Evolutionary conservation across 1,284 basidiomycete species (phyloP).

Genomic region (Irpex sp.): DNA sequence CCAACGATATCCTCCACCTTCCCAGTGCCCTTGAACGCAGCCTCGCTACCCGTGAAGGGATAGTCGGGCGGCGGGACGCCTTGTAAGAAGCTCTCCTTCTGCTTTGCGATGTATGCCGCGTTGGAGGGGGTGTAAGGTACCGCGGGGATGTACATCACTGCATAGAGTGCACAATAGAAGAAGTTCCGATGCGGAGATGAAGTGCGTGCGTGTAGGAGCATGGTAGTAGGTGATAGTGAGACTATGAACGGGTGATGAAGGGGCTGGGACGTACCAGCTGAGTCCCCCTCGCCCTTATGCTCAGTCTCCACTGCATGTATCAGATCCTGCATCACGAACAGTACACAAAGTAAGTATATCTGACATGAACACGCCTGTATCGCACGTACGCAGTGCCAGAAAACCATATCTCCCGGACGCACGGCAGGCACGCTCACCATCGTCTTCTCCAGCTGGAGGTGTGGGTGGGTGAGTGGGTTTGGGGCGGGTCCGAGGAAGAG

Average conservation of each 20-base stretch:
- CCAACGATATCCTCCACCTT: slow-evolving; percentile 4
- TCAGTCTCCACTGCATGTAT: slow-evolving; percentile 77
- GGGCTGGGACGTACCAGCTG: slow-evolving; percentile 46
- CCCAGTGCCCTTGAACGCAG: slow-evolving; percentile 7
- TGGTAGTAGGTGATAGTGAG: too few relatives aligned
- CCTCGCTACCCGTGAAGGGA: slow-evolving; percentile 9
- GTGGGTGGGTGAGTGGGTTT: slow-evolving; percentile 53
- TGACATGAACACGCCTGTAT: not conserved
- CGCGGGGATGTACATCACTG: slow-evolving; percentile 14
- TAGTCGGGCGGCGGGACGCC: slow-evolving; percentile 11
- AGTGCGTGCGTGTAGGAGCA: too few relatives aligned
- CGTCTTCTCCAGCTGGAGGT: slow-evolving; percentile 64
- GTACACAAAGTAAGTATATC: not conserved
- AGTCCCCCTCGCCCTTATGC: slow-evolving; percentile 68
- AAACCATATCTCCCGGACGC: slow-evolving; percentile 78
- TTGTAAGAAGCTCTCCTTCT: slow-evolving; percentile 8
- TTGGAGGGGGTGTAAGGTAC: slow-evolving; percentile 10
- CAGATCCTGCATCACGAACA: slow-evolving; percentile 44
- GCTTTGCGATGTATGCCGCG: slow-evolving; percentile 9
- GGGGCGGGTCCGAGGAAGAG: slow-evolving; percentile 54
- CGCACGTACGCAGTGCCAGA: slow-evolving; percentile 74
- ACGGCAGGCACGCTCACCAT: slow-evolving; percentile 78
- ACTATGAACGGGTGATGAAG: too few relatives aligned
- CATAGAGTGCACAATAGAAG: not conserved
- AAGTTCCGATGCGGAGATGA: not conserved